A percentile compares a stretch with the other conserved stretches of the same genome.
Evolutionary conservation across 2,329 filamentous ascomycete species (phyloP).

Genomic region (Penicillium sp.): DNA sequence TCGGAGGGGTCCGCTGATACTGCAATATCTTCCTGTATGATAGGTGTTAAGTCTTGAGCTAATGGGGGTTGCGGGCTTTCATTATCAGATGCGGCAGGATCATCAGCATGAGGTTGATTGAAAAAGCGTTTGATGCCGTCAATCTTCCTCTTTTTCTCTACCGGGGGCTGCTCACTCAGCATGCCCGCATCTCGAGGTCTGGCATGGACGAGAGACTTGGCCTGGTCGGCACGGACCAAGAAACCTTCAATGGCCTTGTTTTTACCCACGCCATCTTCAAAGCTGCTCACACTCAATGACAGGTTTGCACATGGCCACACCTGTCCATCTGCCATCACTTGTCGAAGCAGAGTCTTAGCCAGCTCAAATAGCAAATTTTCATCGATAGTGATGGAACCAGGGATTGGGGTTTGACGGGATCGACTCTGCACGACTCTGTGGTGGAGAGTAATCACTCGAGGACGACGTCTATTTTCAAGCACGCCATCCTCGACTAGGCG

Average conservation of each 20-base stretch:
- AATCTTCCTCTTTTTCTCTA: slow-evolving; percentile 48
- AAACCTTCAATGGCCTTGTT: slow-evolving; percentile 87
- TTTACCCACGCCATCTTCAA: slow-evolving; percentile 80
- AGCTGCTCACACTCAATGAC: slow-evolving; percentile 84
- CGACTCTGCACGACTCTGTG: slow-evolving; percentile 72
- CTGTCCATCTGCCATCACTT: slow-evolving; percentile 73
- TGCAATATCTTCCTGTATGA: not conserved
- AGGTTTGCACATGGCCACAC: slow-evolving; percentile 93
- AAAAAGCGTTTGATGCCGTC: slow-evolving; percentile 62
- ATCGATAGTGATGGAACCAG: slow-evolving; percentile 70
- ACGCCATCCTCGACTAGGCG: slow-evolving; percentile 89
- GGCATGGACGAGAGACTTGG: slow-evolving; percentile 45
- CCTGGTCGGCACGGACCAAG: slow-evolving; percentile 67
- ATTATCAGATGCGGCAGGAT: not conserved
- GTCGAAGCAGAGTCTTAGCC: slow-evolving; percentile 72
- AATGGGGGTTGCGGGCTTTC: not conserved
- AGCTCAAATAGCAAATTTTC: slow-evolving; percentile 72
- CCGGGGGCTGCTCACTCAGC: slow-evolving; percentile 15
- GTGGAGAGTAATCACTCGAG: slow-evolving; percentile 82
- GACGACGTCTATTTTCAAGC: slow-evolving; percentile 80
- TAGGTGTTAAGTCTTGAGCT: not conserved
- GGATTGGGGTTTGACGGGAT: slow-evolving; percentile 75
- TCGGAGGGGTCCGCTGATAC: not conserved
- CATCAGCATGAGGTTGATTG: slow-evolving; percentile 35
- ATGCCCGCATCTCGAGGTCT: slow-evolving; percentile 16